These are phyloP conservation scores for Aspergillus persii DNA, from an alignment of 2,329 filamentous ascomycete genomes.

Conservation along the genomic window DNA sequence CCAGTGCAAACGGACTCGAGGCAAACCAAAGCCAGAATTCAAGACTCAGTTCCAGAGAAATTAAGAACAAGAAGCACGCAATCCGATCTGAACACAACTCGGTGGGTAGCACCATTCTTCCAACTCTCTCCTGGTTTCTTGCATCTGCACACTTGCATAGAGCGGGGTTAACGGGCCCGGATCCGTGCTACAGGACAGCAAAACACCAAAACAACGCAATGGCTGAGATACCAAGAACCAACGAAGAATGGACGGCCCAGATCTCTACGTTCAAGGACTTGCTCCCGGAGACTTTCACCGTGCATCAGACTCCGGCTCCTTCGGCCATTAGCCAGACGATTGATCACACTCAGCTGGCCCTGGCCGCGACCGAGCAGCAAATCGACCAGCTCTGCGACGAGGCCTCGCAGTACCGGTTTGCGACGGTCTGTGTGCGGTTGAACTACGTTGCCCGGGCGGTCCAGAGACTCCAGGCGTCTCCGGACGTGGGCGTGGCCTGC, in stretches of 20 bases:
- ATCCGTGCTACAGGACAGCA: background rate
- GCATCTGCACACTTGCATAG: background rate
- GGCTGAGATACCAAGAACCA: constrained; percentile 22
- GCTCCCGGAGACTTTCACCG: constrained; percentile 23
- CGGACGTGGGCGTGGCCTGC: constrained; percentile 53
- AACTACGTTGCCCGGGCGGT: constrained; percentile 52
- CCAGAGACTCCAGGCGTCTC: constrained; percentile 44
- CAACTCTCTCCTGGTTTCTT: background rate
- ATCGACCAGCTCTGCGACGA: constrained; percentile 57
- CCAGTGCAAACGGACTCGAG: background rate
- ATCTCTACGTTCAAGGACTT: constrained; percentile 26
- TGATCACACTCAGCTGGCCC: constrained; percentile 43
- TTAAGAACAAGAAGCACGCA: background rate
- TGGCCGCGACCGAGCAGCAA: constrained; percentile 46
- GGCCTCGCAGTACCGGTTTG: constrained; percentile 45
- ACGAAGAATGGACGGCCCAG: constrained; percentile 34
- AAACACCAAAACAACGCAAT: background rate
- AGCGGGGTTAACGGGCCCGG: background rate
- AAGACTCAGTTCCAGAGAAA: background rate
- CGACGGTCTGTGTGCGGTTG: constrained; percentile 57
- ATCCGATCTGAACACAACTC: background rate
- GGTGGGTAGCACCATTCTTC: background rate
- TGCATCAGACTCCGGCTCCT: constrained; percentile 25
- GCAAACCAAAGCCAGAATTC: background rate
- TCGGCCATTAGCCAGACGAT: constrained; percentile 35